Evolutionary conservation across 176 grass and related monocot species (phyloP), one percentile per base, ranked within the genome.

Genomic region (Avena sativa): DNA sequence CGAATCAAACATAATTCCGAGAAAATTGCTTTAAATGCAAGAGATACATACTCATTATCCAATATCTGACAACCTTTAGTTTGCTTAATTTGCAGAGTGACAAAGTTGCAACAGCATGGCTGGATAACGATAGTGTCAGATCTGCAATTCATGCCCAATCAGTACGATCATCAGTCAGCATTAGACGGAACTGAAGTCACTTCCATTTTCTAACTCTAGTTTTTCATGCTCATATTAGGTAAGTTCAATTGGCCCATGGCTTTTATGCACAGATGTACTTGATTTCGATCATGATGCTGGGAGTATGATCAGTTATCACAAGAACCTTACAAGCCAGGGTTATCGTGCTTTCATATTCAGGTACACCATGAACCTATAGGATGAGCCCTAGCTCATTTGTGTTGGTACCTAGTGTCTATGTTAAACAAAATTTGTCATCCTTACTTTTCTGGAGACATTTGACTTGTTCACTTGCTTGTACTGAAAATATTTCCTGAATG

Each of bases 301-400:
- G 47, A 98, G 93, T 82, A 98, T 98, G 96, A 90, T 98, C 57
- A 48, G 38, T 69, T 98, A 98, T 87, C 96, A 98, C 88, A 96
- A 79, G 76, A 96, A 93, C 52, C 96, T 98, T 53, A 98, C 93
- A 81, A 60, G 44, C 36, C 86, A 86, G 67, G 96, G 93, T 67
- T 96, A 98, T 23, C 92, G 87, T 65, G 92, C 90, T 87, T 76
- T 98, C n/a, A 94, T 98, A 86, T 98, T 77, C 64, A 98, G 96
- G 94, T 98, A 76, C 21, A 64, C 20, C 19, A 66, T 66, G 5
- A 36, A 81, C 60, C 51, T 46, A 61, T 19, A 86, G 65, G n/a
- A 74, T 17, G 5, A 56, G 5, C 46, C 15, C 68, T 47, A n/a
- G 26, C 57, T 30, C 49, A 62, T 73, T 28, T 60, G 26, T 36